These are phyloP conservation scores for Cladophialophora yegresii DNA, from an alignment of 2,329 filamentous ascomycete species.

Conservation along the genomic window DNA sequence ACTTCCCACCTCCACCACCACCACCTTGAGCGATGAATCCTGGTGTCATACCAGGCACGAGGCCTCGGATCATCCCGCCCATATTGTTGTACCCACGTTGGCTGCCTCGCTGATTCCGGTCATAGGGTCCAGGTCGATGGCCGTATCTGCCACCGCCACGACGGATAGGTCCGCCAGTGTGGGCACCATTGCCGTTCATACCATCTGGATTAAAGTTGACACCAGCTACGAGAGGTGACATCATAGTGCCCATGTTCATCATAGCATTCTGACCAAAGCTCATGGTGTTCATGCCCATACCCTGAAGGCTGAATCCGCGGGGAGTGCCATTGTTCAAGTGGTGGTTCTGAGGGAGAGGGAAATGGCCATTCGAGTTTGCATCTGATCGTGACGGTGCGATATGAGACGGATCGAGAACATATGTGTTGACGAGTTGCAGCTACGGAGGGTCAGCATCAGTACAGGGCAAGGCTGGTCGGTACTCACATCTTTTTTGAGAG, in stretches of 20 bases:
- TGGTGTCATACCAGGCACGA: slow-evolving; percentile 51
- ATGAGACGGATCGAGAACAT: slow-evolving; percentile 90
- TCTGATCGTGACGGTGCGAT: slow-evolving; percentile 92
- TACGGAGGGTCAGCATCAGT: slow-evolving; percentile 49
- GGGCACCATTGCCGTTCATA: slow-evolving; percentile 49
- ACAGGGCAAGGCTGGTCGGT: slow-evolving; percentile 9
- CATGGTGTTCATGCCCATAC: slow-evolving; percentile 55
- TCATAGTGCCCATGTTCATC: slow-evolving; percentile 32
- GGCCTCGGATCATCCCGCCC: slow-evolving; percentile 42
- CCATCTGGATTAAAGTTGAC: slow-evolving; percentile 49
- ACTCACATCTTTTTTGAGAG: slow-evolving; percentile 78
- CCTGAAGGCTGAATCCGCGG: slow-evolving; percentile 83
- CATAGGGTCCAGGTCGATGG: slow-evolving; percentile 71
- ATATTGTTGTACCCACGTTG: slow-evolving; percentile 40
- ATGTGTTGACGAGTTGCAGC: slow-evolving; percentile 89
- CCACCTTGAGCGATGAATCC: slow-evolving; percentile 42
- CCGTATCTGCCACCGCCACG: slow-evolving; percentile 65
- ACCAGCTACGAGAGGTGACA: slow-evolving; percentile 45
- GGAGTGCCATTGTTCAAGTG: slow-evolving; percentile 75
- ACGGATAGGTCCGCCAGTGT: slow-evolving; percentile 67
- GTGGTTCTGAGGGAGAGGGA: slow-evolving; percentile 77
- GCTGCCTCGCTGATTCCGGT: slow-evolving; percentile 47
- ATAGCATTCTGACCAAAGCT: slow-evolving; percentile 57
- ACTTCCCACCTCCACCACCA: slow-evolving; percentile 58
- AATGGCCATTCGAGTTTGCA: slow-evolving; percentile 93